Evolutionary conservation across 805 yeast species (phyloP).

Genomic region (Cyberlindnera samutprakarnensis): DNA sequence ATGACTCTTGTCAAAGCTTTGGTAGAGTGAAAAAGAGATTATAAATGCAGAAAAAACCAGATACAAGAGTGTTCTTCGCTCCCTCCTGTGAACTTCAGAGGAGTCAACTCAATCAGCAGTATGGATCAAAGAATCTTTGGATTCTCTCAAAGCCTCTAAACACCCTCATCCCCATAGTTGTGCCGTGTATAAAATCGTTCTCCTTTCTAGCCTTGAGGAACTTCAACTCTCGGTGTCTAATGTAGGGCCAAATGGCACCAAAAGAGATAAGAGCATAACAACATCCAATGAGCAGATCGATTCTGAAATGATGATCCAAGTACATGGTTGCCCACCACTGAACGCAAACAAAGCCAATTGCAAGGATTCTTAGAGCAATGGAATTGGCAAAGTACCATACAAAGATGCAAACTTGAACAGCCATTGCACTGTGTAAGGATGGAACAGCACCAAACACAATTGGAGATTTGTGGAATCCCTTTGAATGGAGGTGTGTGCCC

Average conservation of each 20-base stretch:
- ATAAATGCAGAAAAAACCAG: too few relatives aligned
- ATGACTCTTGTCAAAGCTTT: too few relatives aligned
- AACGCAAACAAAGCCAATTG: constrained; percentile 36
- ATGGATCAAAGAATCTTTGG: constrained; percentile 50
- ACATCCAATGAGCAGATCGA: constrained; percentile 52
- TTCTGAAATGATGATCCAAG: constrained; percentile 64
- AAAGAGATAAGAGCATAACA: constrained; percentile 41
- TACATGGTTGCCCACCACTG: constrained; percentile 78
- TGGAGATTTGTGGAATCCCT: constrained; percentile 61
- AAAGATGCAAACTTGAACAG: constrained; percentile 36
- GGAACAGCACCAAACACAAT: constrained; percentile 65
- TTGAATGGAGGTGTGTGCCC: constrained; percentile 51
- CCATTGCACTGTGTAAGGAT: constrained; percentile 60
- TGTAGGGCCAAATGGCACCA: constrained; percentile 30
- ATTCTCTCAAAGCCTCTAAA: constrained; percentile 37
- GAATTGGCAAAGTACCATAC: constrained; percentile 35
- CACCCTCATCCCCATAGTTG: constrained; percentile 61
- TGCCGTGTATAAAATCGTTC: constrained; percentile 34
- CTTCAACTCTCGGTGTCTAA: constrained; percentile 26
- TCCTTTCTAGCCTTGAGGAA: constrained; percentile 26
- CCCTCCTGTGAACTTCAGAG: too few relatives aligned
- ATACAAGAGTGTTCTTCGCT: too few relatives aligned
- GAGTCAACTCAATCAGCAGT: too few relatives aligned
- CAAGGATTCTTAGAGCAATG: constrained; percentile 22
- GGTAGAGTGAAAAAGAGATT: too few relatives aligned